phyloP scores from a whole-genome alignment of 164 flowering plant genomes.

The Tetracentron sinense region DNA sequence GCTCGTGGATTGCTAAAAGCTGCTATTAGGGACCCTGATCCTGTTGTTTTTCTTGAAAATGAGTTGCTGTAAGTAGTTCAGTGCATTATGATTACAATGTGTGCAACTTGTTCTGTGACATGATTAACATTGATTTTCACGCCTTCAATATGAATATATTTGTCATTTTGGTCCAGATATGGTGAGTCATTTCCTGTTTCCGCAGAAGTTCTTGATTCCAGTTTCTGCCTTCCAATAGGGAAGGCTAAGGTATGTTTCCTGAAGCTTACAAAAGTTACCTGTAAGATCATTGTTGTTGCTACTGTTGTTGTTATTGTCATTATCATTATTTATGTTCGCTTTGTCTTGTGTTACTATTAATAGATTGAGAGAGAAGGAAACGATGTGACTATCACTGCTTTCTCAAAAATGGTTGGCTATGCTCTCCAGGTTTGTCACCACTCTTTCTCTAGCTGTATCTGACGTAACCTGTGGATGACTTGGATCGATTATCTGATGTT shows the following conservation, averaged over 20 bases:
- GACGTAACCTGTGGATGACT: neutral
- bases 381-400: slow-evolving; percentile 82
- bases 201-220: slow-evolving; percentile 83
- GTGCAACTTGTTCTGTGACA: neutral
- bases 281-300: neutral
- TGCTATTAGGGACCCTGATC: slow-evolving; percentile 79
- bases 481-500: neutral
- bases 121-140: neutral
- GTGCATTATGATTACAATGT: slow-evolving; percentile 1
- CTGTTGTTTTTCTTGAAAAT: slow-evolving; percentile 94
- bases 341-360: slow-evolving; percentile 5
- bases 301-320: neutral
- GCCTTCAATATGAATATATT: slow-evolving; percentile 5
- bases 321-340: neutral
- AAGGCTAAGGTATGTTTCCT: slow-evolving; percentile 71
- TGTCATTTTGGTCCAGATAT: slow-evolving; percentile 46
- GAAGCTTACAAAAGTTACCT: neutral
- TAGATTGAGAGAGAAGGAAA: slow-evolving; percentile 89
- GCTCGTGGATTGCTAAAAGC: slow-evolving; percentile 86
- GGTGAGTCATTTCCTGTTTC: slow-evolving; percentile 90
- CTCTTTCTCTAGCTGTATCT: neutral
- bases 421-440: slow-evolving; percentile 68
- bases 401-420: slow-evolving; percentile 90
- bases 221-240: slow-evolving; percentile 82
- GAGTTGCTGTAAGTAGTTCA: slow-evolving; percentile 72